Conservation (phyloP, 331 rosid species). For the Malus hybrid region DNA sequence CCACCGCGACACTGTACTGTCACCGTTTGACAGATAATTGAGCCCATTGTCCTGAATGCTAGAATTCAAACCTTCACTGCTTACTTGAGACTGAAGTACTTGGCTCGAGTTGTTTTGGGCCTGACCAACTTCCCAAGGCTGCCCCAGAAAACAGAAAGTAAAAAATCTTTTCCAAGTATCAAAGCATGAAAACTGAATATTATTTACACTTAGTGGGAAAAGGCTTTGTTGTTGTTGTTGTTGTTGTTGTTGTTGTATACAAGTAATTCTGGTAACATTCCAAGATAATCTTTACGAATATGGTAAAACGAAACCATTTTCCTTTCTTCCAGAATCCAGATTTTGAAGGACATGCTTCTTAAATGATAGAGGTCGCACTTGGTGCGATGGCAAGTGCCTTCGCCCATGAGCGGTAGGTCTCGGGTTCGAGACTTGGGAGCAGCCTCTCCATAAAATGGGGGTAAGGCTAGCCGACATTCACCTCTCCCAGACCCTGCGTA, state of each 20-base stretch:
- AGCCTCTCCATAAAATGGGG: no score
- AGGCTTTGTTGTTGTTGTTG: no score
- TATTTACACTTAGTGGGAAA: background rate
- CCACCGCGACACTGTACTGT: constrained; percentile 61
- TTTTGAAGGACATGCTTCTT: background rate
- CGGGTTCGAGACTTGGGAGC: no score
- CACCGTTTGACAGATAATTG: constrained; percentile 35
- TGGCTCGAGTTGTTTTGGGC: constrained; percentile 42
- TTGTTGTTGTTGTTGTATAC: no score
- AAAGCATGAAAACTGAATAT: constrained; percentile 2
- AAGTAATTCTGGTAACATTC: background rate
- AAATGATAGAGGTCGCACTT: no score
- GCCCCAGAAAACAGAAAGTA: constrained; percentile 23
- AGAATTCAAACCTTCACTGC: constrained; percentile 30
- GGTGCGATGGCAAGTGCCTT: no score
- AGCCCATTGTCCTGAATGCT: constrained; percentile 35
- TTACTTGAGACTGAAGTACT: constrained; percentile 42
- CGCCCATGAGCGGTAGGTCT: no score
- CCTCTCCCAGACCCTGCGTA: no score
- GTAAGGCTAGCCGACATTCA: no score
- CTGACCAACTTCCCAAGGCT: constrained; percentile 89
- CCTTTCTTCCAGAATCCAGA: background rate
- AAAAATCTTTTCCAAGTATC: constrained; percentile 16
- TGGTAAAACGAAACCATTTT: background rate
- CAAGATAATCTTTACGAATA: background rate